Base-by-base conservation (phyloP, 345 rosid species). In the Balakata baccata region DNA sequence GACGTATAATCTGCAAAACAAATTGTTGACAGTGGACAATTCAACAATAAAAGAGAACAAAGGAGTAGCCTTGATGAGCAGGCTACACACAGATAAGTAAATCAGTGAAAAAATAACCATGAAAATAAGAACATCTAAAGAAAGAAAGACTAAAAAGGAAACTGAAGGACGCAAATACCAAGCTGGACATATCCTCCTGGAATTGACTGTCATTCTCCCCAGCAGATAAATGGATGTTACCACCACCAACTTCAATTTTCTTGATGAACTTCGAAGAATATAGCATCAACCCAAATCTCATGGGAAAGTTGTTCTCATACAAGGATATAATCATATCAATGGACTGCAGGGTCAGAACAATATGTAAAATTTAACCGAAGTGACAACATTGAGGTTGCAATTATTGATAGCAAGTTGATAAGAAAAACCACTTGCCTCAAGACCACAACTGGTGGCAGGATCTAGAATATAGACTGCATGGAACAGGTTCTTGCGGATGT, bases 381-480 rank as follows among this genome's bases (percentile, higher is more conserved):
- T 20, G 13, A 22, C 20, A 68, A 58, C 58, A 41, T 16, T 20
- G 34, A 47, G 34, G 65, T 5, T 16, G 29, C 41, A 64, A 37
- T 38, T 50, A 49, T 47, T 23, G 41, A 14, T n/a, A 56, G 51
- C 46, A 7, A 34, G 7, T 39, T 14, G 63, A 75, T n/a, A 37
- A 37, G 13, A 18, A 80, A 85, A 37, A 67, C 37, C n/a, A 73
- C 86, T 83, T 85, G 84, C 98, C 96, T 93, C 90, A 81, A 95
- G 96, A 79, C 99, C 99, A 53, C 92, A 85, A 72, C 73, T 79
- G 18, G 93, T 86, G 37, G 96, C 92, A 68, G 99, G 98, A 90
- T 95, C 98, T 78, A 95, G 81, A 74, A 90, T 91, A 71, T 84
- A 91, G 83, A 95, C 97, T 70, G 99, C 97, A 86, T 95, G 97